Conservation (phyloP, 2,329 filamentous ascomycete species). For the Xylaria sp. region DNA sequence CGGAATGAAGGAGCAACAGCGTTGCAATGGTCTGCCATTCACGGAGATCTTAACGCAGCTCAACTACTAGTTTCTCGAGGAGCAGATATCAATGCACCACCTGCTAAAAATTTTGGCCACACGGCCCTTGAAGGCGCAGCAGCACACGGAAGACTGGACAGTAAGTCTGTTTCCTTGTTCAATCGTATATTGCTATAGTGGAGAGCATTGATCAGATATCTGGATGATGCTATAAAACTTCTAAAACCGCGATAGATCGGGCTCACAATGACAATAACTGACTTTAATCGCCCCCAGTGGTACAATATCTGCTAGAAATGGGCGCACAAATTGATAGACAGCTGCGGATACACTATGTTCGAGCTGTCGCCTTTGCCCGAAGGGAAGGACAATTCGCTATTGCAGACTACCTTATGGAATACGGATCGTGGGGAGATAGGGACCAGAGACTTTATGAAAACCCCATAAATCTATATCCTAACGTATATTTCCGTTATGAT, state of each 20-base stretch:
- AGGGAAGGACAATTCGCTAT: background rate
- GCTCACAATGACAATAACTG: background rate
- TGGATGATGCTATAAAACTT: background rate
- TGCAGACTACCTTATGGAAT: constrained; percentile 5
- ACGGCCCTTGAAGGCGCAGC: constrained; percentile 32
- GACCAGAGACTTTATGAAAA: constrained; percentile 14
- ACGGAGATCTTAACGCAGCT: constrained; percentile 10
- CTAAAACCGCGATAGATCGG: background rate
- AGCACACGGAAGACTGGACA: constrained; percentile 22
- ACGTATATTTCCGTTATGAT: background rate
- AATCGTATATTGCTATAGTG: background rate
- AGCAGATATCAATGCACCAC: constrained; percentile 28
- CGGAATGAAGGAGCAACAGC: background rate
- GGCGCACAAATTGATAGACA: background rate
- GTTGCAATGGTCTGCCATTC: background rate
- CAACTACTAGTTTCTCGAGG: background rate
- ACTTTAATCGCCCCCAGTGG: background rate
- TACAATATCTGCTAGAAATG: constrained; percentile 22
- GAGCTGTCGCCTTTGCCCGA: constrained; percentile 14
- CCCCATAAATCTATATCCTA: background rate
- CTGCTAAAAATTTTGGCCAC: background rate
- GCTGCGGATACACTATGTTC: constrained; percentile 30
- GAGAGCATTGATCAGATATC: background rate
- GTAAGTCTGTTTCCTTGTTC: background rate
- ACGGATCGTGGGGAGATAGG: constrained; percentile 13